Evolutionary conservation across 768 basidiomycete species (phyloP).

Genomic region (Lanmaoa pseudosensibilis): DNA sequence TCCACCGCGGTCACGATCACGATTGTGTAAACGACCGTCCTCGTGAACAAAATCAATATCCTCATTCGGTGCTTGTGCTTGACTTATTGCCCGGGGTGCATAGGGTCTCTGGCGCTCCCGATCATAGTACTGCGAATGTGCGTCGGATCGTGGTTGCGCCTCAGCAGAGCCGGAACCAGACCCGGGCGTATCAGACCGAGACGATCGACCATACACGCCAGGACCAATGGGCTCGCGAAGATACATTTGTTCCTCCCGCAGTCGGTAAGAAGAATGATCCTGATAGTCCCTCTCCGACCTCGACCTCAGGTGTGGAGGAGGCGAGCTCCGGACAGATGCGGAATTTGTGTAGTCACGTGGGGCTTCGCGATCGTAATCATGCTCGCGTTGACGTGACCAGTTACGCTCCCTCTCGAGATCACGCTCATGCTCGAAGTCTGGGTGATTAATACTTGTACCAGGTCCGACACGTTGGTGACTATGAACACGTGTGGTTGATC

Average conservation of each 20-base stretch:
- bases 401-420: constrained; percentile 49
- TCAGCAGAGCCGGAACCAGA: constrained; percentile 56
- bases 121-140: constrained; percentile 47
- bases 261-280: constrained; percentile 32
- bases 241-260: constrained; percentile 31
- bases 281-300: constrained; percentile 33
- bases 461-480: constrained; percentile 69
- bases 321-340: constrained; percentile 40
- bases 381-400: constrained; percentile 41
- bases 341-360: constrained; percentile 33
- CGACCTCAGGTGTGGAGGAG: constrained; percentile 40
- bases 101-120: constrained; percentile 50
- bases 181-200: constrained; percentile 59
- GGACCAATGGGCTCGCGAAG: constrained; percentile 34
- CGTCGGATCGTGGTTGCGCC: constrained; percentile 50
- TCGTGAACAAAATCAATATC: constrained; percentile 56
- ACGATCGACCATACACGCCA: constrained; percentile 35
- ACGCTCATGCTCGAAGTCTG: constrained; percentile 37
- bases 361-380: constrained; percentile 41
- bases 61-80: constrained; percentile 39
- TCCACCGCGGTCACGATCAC: constrained; percentile 41
- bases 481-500: constrained; percentile 48
- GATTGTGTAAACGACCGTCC: constrained; percentile 44
- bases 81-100: constrained; percentile 52
- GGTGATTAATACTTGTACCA: constrained; percentile 51